Percentiles rank a stretch among this genome's conserved stretches.
These are phyloP conservation scores for Phytophthora crassamura DNA, from an alignment of 352 stramenopile species.

Conservation along the genomic window DNA sequence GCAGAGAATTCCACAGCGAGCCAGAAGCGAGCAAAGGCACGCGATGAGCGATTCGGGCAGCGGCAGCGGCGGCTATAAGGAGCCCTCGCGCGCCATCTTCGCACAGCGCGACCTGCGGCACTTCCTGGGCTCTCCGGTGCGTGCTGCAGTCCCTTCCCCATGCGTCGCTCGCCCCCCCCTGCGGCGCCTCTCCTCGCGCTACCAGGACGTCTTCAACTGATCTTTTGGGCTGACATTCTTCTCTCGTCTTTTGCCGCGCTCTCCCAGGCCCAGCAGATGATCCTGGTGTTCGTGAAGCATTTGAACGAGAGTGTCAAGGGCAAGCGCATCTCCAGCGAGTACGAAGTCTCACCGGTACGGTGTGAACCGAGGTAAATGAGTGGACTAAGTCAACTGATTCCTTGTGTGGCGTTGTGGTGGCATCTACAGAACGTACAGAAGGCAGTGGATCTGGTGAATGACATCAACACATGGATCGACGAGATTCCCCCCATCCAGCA, in stretches of 20 bases:
- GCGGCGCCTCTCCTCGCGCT: background rate
- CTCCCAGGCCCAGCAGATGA: conserved; percentile 77
- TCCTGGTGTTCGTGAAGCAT: conserved; percentile 83
- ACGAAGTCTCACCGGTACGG: conserved; percentile 68
- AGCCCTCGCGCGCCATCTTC: conserved; percentile 83
- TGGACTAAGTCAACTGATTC: background rate
- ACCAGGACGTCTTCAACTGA: background rate
- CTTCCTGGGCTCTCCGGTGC: conserved; percentile 74
- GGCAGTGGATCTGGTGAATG: conserved; percentile 60
- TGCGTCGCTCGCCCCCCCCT: background rate
- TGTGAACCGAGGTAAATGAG: background rate
- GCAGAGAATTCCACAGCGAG: conserved; percentile 14
- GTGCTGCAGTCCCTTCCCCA: conserved; percentile 1
- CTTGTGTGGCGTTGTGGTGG: conserved; percentile 1
- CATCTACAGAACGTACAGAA: conserved; percentile 72
- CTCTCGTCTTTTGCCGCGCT: background rate
- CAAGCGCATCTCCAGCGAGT: conserved; percentile 63
- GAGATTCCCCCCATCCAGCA: conserved; percentile 93
- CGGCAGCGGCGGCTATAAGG: conserved; percentile 43
- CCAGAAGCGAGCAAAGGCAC: conserved; percentile 39
- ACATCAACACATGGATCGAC: conserved; percentile 89
- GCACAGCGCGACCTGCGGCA: conserved; percentile 70
- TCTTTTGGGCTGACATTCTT: conserved; percentile 11
- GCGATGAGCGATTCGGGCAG: conserved; percentile 35
- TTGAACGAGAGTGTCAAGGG: conserved; percentile 84